A percentile compares a stretch with the other conserved stretches of the same genome.
Evolutionary conservation across 2,329 filamentous ascomycete species (phyloP).

Genomic region (Botrytis pseudocinerea): DNA sequence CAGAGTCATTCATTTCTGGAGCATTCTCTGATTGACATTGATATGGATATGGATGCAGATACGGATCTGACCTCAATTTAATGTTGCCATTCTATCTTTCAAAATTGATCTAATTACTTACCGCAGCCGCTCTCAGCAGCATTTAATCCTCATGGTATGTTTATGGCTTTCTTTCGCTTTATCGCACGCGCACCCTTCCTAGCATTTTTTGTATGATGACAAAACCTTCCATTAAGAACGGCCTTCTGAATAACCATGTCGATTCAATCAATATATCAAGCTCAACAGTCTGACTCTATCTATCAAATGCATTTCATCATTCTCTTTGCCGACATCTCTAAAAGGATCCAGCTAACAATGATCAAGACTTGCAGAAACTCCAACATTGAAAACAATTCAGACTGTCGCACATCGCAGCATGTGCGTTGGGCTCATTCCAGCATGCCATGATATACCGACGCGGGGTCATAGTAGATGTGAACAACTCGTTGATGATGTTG

Average conservation of each 20-base stretch:
- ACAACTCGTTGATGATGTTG: neutral
- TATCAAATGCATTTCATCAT: neutral
- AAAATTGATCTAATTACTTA: neutral
- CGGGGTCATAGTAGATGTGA: neutral
- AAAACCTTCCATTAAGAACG: conserved; percentile 59
- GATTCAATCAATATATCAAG: conserved; percentile 57
- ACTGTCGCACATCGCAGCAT: neutral
- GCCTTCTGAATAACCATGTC: conserved; percentile 64
- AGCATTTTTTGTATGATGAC: conserved; percentile 52
- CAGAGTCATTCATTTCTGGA: neutral
- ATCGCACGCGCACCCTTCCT: conserved; percentile 2
- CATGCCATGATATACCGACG: neutral
- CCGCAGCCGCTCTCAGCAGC: neutral
- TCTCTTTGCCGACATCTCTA: neutral
- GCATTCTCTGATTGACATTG: neutral
- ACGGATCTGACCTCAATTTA: neutral
- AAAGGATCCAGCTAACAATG: conserved; percentile 16
- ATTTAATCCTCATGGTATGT: neutral
- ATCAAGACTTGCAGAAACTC: neutral
- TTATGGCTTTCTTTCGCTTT: conserved; percentile 13
- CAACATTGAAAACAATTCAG: neutral
- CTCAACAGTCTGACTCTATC: conserved; percentile 61
- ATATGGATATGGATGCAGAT: neutral
- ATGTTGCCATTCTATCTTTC: neutral
- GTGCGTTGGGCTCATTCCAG: neutral